A percentile compares a stretch with the other conserved stretches of the same genome.
phyloP scores from a whole-genome alignment of 306 rosid species.

The Biancaea sappan region DNA sequence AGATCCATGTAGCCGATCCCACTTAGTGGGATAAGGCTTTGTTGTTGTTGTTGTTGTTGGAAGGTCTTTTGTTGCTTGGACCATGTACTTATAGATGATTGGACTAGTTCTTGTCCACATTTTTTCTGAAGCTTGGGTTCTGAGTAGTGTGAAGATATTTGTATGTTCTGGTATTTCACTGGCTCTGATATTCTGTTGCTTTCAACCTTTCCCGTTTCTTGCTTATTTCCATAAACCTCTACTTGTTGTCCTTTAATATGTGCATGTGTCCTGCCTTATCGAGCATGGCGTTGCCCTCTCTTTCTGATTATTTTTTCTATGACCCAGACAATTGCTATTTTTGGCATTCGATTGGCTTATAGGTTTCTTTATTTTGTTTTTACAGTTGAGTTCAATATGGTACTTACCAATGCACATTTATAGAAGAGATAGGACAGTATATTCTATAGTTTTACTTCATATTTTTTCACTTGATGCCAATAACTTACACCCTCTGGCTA shows the following conservation, averaged over 20 bases:
- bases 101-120: neutral
- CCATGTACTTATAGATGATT: neutral
- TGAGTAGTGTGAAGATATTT: neutral
- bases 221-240: neutral
- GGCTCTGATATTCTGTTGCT: neutral
- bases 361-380: neutral
- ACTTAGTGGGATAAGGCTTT: too few relatives aligned
- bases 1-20: too few relatives aligned
- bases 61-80: neutral
- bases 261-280: neutral
- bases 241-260: neutral
- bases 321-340: neutral
- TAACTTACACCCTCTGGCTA: constrained; percentile 6
- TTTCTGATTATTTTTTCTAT: neutral
- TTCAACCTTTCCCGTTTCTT: neutral
- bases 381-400: neutral
- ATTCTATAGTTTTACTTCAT: neutral
- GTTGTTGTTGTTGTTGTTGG: too few relatives aligned
- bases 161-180: neutral
- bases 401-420: neutral
- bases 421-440: neutral
- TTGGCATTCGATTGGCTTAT: neutral
- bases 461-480: neutral
- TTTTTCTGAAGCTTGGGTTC: neutral
- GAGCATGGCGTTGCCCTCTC: neutral